Conservation (phyloP, 768 basidiomycete genomes). For the Sporobolomyces pararoseus region DNA sequence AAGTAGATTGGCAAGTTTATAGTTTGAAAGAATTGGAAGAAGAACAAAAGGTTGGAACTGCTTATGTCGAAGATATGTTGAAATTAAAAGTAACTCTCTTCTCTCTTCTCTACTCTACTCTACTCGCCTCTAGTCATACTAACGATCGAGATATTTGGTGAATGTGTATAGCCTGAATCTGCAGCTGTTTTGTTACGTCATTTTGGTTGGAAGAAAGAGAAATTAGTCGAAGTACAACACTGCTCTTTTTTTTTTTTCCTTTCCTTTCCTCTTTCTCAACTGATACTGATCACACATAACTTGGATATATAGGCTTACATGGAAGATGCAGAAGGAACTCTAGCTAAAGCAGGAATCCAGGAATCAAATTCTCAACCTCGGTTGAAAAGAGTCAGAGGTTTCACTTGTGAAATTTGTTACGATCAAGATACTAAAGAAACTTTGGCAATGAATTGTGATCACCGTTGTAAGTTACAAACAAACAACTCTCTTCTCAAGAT, state of each 20-base stretch:
- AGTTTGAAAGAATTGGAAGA: constrained; percentile 61
- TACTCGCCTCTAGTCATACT: too few relatives aligned
- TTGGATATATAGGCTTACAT: constrained; percentile 64
- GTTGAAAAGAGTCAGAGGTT: constrained; percentile 54
- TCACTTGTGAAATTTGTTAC: constrained; percentile 91
- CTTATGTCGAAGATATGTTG: constrained; percentile 81
- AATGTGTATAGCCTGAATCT: constrained; percentile 56
- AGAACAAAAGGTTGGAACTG: constrained; percentile 71
- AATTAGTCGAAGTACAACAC: constrained; percentile 71
- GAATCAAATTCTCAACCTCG: constrained; percentile 45
- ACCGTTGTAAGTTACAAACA: constrained; percentile 73
- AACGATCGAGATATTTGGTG: too few relatives aligned
- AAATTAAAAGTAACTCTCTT: constrained; percentile 80
- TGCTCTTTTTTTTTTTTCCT: too few relatives aligned
- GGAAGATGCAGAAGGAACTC: constrained; percentile 74
- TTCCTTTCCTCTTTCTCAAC: too few relatives aligned
- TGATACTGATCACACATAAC: too few relatives aligned
- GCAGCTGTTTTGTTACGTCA: constrained; percentile 76
- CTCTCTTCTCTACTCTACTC: too few relatives aligned
- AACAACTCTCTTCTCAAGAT: constrained; percentile 45
- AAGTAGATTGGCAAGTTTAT: constrained; percentile 25
- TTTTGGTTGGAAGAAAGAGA: constrained; percentile 92
- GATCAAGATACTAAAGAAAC: constrained; percentile 59
- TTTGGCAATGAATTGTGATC: constrained; percentile 72
- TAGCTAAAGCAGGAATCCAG: constrained; percentile 68